phyloP scores from a whole-genome alignment of 495 filamentous ascomycete genomes.

The Trichoderma asperelloides region DNA sequence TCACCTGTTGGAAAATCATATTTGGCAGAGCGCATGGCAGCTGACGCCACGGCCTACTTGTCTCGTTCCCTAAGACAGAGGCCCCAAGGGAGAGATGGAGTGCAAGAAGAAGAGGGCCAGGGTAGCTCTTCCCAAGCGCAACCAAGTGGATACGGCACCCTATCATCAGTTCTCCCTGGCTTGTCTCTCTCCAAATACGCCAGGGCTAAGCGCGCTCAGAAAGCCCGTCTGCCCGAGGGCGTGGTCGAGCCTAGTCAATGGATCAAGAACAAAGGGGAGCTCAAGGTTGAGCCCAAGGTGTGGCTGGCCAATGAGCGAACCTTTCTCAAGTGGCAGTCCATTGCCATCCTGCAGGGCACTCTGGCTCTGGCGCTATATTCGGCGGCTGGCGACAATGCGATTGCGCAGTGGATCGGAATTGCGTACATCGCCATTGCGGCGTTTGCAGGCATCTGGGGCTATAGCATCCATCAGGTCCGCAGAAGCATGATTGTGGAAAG shows the following conservation, averaged over 20 bases:
- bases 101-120: constrained; percentile 21
- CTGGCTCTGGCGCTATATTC: constrained; percentile 81
- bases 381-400: constrained; percentile 64
- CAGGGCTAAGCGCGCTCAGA: constrained; percentile 35
- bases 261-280: constrained; percentile 87
- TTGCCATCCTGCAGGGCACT: constrained; percentile 73
- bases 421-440: constrained; percentile 75
- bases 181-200: constrained; percentile 67
- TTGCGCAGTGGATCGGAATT: constrained; percentile 67
- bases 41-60: constrained; percentile 19
- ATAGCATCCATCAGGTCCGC: constrained; percentile 66
- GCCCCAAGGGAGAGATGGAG: constrained; percentile 13
- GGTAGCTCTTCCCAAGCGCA: constrained; percentile 14
- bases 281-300: constrained; percentile 91
- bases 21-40: constrained; percentile 37
- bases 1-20: constrained; percentile 52
- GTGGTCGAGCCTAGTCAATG: constrained; percentile 73
- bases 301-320: constrained; percentile 98
- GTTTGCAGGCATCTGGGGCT: constrained; percentile 82
- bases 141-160: constrained; percentile 36
- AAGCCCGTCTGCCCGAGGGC: constrained; percentile 59
- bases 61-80: constrained; percentile 15
- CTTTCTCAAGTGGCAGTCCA: constrained; percentile 96
- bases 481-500: constrained; percentile 69
- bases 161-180: constrained; percentile 56